Evolutionary conservation across 192 early-diverging fungal species (phyloP), one percentile per base, ranked within the genome.

Genomic region (Umbelopsis isabellina): DNA sequence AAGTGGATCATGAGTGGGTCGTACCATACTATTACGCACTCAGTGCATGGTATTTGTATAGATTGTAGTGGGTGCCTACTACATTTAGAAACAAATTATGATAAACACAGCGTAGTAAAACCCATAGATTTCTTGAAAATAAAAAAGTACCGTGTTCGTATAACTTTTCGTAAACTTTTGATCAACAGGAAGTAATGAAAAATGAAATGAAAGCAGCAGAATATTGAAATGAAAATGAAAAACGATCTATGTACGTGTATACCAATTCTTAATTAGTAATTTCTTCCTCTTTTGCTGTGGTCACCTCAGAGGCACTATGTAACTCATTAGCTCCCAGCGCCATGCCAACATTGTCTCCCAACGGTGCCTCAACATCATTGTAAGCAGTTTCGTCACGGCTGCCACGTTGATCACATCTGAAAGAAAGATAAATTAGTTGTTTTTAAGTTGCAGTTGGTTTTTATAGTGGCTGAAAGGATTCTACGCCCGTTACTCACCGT

Each of bases 371-470:
- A 45, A 53, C 20, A 25, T 48, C 45, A 22, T 68, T 52, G 2
- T 67, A 41, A 5, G 46, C 47, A 46, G 25, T 45, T 4, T 44
- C 46, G 44, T 47, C 35, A 21, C 46, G 18, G 8, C 25, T 49
- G n/a, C 68, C 74, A 21, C 69, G 68, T 51, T 71, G 68, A 49
- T 71, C 74, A 37, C 74, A 69, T 33, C 68, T 71, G 41, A 41
- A 50, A 18, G 15, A 21, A 52, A 46, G 4, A 46, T 8, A 18
- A 10, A 44, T 16, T n/a, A 22, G 3, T 35, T 4, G n/a, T 47
- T 11, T 44, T 52, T 46, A 65, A 2, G 15, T 15, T 22, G 21
- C 37, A 46, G 15, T 25, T 23, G 10, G 18, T 13, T 21, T 58
- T 25, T 20, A 33, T 30, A 8, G 1, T 30, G 27, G 6, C 37